Evolutionary conservation across 2,329 filamentous ascomycete genomes (phyloP).

Genomic region (Arachnomyces sp.): DNA sequence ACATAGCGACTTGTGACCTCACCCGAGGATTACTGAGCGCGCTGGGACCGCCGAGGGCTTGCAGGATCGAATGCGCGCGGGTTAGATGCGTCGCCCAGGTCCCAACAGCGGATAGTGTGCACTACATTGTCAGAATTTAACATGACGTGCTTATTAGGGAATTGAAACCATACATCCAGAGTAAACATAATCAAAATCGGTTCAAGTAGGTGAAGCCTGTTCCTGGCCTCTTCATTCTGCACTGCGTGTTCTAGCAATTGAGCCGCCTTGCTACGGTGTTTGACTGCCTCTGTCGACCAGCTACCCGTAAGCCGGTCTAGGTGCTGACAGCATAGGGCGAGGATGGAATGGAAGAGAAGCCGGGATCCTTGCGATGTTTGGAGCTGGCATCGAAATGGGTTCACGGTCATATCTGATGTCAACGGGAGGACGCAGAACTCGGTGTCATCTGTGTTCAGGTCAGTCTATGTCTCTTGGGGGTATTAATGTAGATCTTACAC

Average conservation of each 20-base stretch:
- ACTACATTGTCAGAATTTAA: constrained; percentile 13
- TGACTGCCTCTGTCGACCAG: no score
- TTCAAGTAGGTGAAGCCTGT: constrained; percentile 16
- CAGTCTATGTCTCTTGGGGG: no score
- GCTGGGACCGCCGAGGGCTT: constrained; percentile 13
- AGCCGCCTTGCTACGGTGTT: constrained; percentile 14
- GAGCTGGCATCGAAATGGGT: constrained; percentile 25
- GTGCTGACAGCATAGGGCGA: constrained; percentile 24
- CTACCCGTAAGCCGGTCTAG: constrained; percentile 18
- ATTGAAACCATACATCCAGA: constrained; percentile 20
- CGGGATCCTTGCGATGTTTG: constrained; percentile 17
- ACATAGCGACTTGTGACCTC: constrained; percentile 23
- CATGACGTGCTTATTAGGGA: no score
- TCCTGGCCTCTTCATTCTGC: constrained; percentile 1
- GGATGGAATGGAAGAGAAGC: constrained; percentile 21
- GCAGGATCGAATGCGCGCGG: constrained; percentile 18
- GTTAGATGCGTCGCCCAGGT: constrained; percentile 23
- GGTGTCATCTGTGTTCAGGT: constrained; percentile 21
- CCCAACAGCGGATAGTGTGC: constrained; percentile 27
- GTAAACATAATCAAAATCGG: constrained; percentile 26
- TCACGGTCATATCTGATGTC: constrained; percentile 24
- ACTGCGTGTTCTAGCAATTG: constrained; percentile 18
- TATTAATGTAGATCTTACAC: no score
- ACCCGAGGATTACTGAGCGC: constrained; percentile 15
- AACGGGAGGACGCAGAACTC: constrained; percentile 29